Conservation (phyloP, 2,329 filamentous ascomycete species). For the Diaporthe australafricana region DNA sequence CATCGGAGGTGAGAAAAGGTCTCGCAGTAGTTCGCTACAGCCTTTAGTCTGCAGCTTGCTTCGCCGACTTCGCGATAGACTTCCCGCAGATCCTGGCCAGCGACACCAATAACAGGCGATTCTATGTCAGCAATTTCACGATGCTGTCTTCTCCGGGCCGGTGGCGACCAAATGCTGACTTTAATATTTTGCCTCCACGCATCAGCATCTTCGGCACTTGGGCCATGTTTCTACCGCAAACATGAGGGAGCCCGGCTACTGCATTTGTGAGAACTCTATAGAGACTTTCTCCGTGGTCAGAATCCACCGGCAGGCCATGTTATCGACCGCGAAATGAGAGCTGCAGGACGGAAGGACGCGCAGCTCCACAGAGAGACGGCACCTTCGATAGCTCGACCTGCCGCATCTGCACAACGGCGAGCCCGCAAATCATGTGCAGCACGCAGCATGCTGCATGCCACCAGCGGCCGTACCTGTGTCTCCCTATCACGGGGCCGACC, state of each 20-base stretch:
- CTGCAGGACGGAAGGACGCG: not conserved
- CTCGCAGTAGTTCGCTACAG: not conserved
- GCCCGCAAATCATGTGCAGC: not conserved
- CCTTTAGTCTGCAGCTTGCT: not conserved
- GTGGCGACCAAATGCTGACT: conserved; percentile 7
- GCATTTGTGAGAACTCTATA: not conserved
- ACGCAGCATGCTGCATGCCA: not conserved
- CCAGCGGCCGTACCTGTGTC: conserved; percentile 24
- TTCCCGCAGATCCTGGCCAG: conserved; percentile 10
- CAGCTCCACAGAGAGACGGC: not conserved
- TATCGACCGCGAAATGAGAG: not conserved
- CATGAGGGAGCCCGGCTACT: not conserved
- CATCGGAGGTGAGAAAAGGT: not conserved
- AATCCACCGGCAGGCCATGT: not conserved
- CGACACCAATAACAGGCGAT: not conserved
- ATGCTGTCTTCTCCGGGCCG: conserved; percentile 11
- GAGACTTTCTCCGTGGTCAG: not conserved
- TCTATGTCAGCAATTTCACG: conserved; percentile 12
- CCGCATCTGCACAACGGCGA: not conserved
- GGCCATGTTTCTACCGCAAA: not conserved
- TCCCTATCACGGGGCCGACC: conserved; percentile 18
- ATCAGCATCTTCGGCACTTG: conserved; percentile 4
- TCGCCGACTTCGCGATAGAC: not conserved
- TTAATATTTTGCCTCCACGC: conserved; percentile 1
- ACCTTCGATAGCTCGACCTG: not conserved